Conservation (phyloP, 805 yeast species). For the Cyberlindnera samutprakarnensis region DNA sequence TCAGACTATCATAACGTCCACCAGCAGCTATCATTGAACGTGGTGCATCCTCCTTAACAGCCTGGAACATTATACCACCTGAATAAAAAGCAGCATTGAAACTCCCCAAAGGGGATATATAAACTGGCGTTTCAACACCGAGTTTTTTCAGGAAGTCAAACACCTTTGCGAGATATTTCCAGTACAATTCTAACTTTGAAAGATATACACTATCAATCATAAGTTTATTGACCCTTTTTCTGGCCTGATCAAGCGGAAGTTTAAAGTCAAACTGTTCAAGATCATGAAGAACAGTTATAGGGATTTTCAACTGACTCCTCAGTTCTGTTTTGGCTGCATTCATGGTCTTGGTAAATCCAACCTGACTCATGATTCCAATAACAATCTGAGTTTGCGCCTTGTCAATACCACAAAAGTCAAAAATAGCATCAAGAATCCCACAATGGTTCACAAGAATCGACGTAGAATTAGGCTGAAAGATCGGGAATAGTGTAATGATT, state of each 20-base stretch:
- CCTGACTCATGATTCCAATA: slow-evolving; percentile 63
- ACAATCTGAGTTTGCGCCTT: slow-evolving; percentile 67
- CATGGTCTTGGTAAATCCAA: slow-evolving; percentile 60
- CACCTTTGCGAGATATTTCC: slow-evolving; percentile 56
- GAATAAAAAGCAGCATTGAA: slow-evolving; percentile 74
- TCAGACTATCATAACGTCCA: slow-evolving; percentile 81
- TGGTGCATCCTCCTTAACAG: slow-evolving; percentile 55
- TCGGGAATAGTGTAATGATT: slow-evolving; percentile 56
- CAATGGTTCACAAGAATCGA: slow-evolving; percentile 70
- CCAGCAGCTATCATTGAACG: slow-evolving; percentile 70
- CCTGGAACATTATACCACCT: slow-evolving; percentile 85
- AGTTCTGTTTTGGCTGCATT: slow-evolving; percentile 50
- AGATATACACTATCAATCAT: slow-evolving; percentile 70
- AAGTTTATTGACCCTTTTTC: slow-evolving; percentile 51
- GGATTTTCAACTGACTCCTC: slow-evolving; percentile 61
- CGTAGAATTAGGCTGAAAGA: slow-evolving; percentile 49
- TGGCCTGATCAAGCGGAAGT: slow-evolving; percentile 59
- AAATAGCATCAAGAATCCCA: slow-evolving; percentile 65
- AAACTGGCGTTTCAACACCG: slow-evolving; percentile 50
- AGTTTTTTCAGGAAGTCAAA: slow-evolving; percentile 44
- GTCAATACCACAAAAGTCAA: slow-evolving; percentile 77
- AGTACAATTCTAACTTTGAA: slow-evolving; percentile 51
- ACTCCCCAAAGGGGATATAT: slow-evolving; percentile 75
- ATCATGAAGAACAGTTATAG: slow-evolving; percentile 78
- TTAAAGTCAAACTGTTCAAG: slow-evolving; percentile 74